A percentile compares a stretch with the other conserved stretches of the same genome.
Conservation (phyloP, 75 land plant genomes). For the Picea sitchensis region DNA sequence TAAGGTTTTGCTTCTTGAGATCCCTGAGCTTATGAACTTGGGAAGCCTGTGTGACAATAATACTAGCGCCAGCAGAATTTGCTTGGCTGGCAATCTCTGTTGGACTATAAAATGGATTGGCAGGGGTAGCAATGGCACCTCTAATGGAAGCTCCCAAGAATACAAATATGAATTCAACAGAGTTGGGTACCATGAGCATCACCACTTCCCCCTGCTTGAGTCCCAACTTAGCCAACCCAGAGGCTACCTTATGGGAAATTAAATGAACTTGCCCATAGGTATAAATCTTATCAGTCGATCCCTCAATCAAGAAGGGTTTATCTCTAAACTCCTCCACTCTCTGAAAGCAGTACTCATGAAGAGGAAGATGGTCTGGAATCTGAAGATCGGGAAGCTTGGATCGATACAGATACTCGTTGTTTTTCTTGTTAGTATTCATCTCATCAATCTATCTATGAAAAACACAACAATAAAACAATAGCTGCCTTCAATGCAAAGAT, state of each 20-base stretch:
- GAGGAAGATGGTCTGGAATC: conserved; percentile 47
- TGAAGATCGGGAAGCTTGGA: conserved; percentile 33
- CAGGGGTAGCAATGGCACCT: conserved; percentile 68
- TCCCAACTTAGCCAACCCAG: conserved; percentile 51
- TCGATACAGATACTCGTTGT: neutral
- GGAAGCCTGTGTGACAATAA: conserved; percentile 58
- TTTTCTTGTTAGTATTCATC: too few relatives aligned
- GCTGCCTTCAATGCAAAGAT: too few relatives aligned
- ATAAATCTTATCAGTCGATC: conserved; percentile 3
- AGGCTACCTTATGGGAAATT: neutral
- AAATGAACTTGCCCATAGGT: conserved; percentile 9
- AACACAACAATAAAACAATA: too few relatives aligned
- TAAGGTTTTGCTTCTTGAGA: neutral
- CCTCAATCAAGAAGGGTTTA: conserved; percentile 24
- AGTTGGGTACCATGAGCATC: conserved; percentile 67
- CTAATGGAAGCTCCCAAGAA: conserved; percentile 62
- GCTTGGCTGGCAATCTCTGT: conserved; percentile 61
- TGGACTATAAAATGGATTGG: conserved; percentile 77
- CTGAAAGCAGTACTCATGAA: conserved; percentile 13
- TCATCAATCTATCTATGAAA: too few relatives aligned
- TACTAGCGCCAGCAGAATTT: conserved; percentile 30
- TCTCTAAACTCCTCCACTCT: neutral
- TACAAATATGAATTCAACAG: conserved; percentile 51
- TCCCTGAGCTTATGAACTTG: conserved; percentile 60
- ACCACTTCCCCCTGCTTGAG: conserved; percentile 45